Percentiles rank a stretch among this genome's conserved stretches.
phyloP scores from a whole-genome alignment of 352 stramenopile species.

The Pythium insidiosum region DNA sequence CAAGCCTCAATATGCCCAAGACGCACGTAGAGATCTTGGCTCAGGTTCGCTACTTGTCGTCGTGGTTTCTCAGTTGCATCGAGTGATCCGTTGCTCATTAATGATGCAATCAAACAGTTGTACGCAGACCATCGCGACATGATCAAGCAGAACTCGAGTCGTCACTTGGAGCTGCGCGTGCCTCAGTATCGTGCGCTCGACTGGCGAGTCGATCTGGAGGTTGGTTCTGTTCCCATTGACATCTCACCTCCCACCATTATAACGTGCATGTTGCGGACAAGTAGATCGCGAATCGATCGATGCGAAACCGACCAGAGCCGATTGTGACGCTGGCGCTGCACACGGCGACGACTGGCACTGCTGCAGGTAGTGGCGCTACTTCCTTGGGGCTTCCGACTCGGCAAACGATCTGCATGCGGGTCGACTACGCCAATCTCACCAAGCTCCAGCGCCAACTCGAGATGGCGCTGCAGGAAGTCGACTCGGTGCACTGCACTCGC shows the following conservation, averaged over 20 bases:
- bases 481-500: conserved; percentile 58
- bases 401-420: conserved; percentile 39
- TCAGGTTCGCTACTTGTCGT: too few species aligned
- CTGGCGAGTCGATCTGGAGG: conserved; percentile 80
- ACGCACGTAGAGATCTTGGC: too few species aligned
- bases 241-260: too few species aligned
- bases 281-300: conserved; percentile 60
- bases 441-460: conserved; percentile 61
- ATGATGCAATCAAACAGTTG: too few species aligned
- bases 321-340: conserved; percentile 63
- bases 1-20: too few species aligned
- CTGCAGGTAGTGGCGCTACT: too few species aligned
- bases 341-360: conserved; percentile 14
- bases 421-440: conserved; percentile 58
- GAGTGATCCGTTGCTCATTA: too few species aligned
- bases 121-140: conserved; percentile 33
- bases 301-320: conserved; percentile 48
- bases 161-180: conserved; percentile 28
- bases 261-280: not conserved
- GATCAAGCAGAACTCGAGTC: conserved; percentile 43
- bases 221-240: too few species aligned
- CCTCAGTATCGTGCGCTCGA: conserved; percentile 56
- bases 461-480: conserved; percentile 51
- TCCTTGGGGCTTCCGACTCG: too few species aligned
- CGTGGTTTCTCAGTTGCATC: too few species aligned